These are phyloP conservation scores for Glycine latifolia DNA, from an alignment of 306 rosid species.

Conservation along the genomic window DNA sequence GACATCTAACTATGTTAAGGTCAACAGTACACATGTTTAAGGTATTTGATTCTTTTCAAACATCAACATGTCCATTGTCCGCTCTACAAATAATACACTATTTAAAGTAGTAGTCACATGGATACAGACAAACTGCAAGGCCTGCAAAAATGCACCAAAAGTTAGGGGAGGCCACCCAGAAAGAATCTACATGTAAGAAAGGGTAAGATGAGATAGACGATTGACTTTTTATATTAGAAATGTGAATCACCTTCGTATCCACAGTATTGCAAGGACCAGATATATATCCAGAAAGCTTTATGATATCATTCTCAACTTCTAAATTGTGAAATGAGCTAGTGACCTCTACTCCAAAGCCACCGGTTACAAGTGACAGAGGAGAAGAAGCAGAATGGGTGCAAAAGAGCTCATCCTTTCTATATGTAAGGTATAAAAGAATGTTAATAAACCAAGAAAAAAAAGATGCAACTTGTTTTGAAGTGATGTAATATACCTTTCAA, in stretches of 20 bases:
- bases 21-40: slow-evolving; percentile 36
- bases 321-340: slow-evolving; percentile 64
- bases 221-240: slow-evolving; percentile 41
- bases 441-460: slow-evolving; percentile 42
- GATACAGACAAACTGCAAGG: slow-evolving; percentile 94
- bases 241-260: slow-evolving; percentile 63
- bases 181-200: slow-evolving; percentile 11
- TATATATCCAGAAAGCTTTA: slow-evolving; percentile 83
- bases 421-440: slow-evolving; percentile 41
- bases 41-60: slow-evolving; percentile 43
- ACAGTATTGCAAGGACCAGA: slow-evolving; percentile 67
- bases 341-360: slow-evolving; percentile 75
- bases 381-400: slow-evolving; percentile 74
- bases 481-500: slow-evolving; percentile 70
- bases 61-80: slow-evolving; percentile 46
- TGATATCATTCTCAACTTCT: slow-evolving; percentile 58
- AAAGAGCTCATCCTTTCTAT: slow-evolving; percentile 81
- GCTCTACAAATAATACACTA: slow-evolving; percentile 47
- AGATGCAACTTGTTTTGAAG: slow-evolving; percentile 37
- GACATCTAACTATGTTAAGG: slow-evolving; percentile 83
- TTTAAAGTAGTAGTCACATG: slow-evolving; percentile 54
- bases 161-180: slow-evolving; percentile 36
- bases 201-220: slow-evolving; percentile 38
- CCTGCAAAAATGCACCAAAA: slow-evolving; percentile 63
- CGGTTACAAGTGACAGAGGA: slow-evolving; percentile 68